Percentiles rank a stretch among this genome's conserved stretches.
Conservation (phyloP, 352 stramenopile genomes). For the Globisporangium lucens region DNA sequence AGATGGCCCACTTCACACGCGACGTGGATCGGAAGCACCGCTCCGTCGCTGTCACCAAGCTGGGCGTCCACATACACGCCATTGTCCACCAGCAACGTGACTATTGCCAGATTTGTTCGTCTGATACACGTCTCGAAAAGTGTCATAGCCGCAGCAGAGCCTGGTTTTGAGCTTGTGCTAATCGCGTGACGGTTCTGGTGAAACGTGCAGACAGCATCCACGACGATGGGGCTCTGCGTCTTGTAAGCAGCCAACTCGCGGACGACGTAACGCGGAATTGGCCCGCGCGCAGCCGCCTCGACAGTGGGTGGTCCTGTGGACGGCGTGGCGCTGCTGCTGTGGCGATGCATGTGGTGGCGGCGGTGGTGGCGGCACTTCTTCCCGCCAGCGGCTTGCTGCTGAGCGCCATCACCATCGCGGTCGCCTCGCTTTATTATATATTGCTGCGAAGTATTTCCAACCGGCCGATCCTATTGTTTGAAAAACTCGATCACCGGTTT, state of each 20-base stretch:
- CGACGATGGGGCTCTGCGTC: background rate
- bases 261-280: background rate
- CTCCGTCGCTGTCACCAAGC: background rate
- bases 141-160: background rate
- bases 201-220: background rate
- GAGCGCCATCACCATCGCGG: background rate
- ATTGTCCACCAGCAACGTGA: background rate
- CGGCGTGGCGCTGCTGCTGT: background rate
- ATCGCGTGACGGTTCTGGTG: background rate
- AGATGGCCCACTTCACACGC: background rate
- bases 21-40: background rate
- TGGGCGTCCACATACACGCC: background rate
- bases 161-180: too few relatives aligned
- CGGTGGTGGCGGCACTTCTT: background rate
- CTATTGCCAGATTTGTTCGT: background rate
- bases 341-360: background rate
- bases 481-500: too few relatives aligned
- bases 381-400: background rate
- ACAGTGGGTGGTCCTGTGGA: background rate
- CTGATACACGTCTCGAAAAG: background rate
- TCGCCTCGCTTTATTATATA: background rate
- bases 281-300: background rate
- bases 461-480: too few relatives aligned
- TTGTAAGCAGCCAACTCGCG: background rate
- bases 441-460: too few relatives aligned